Base-by-base conservation (phyloP, 2,329 filamentous ascomycete species). In the Phyllosticta citribraziliensis region DNA sequence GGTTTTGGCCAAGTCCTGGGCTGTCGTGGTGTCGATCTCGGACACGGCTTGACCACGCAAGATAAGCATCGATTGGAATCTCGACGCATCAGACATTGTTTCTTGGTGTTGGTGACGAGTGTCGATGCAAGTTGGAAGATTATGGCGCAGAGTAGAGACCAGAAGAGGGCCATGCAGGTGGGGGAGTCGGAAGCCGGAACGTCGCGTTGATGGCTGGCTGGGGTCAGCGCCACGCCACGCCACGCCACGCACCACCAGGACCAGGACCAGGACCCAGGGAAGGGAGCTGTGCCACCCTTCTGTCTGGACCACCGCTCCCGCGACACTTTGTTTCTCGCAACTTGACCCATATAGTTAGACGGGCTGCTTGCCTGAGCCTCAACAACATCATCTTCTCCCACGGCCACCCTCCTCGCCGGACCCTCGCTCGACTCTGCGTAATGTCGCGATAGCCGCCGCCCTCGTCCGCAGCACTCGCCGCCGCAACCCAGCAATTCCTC, bases 381-480 rank as follows among this genome's bases (percentile, higher is more conserved):
- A 40, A 40, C 33, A 30, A 10, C 2, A 30, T 6, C 27, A 8
- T 22, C 22, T 22, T 33, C 30, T 17, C 14, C 10, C 33, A 14
- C 33, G 33, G 33, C 33, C 33, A n/a, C 4, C 17, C 2, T 47
- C 40, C 40, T 47, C 17, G 40, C 40, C 40, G 40, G 8, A n/a
- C 14, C 17, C 40, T 47, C 40, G 40, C 40, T 47, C 40, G 40
- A 47, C 5, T 17, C n/a, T 47, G 40, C 40, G 14, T 47, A 19
- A 55, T 60, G 58, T 56, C 53, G 58, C 58, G 52, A 27, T 55
- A 60, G 58, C 52, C n/a, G 33, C 47, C 52, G 33, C 53, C 24
- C 53, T 22, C 58, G 24, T 30, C 40, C 56, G 47, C 56, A 47
- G 40, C 20, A 27, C 40, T 47, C 40, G 40, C 40, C 40, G 40